Evolutionary conservation across 257 asterid species (phyloP).

Genomic region (Ligustrum vulgare): DNA sequence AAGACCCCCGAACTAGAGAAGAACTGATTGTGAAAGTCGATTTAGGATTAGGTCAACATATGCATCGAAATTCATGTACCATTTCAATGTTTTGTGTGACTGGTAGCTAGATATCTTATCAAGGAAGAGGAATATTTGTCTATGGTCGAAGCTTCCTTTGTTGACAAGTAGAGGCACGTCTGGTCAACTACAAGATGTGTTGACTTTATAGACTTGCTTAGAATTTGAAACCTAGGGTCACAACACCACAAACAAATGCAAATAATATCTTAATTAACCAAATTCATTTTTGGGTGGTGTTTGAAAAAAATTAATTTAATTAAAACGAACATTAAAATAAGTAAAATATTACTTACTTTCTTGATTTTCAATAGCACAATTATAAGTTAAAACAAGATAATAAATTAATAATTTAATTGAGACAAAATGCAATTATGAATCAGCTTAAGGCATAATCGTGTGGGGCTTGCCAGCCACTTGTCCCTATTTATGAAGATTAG

Average conservation of each 20-base stretch:
- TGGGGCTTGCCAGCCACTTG: constrained; percentile 5
- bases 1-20: background rate
- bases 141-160: background rate
- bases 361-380: background rate
- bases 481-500: background rate
- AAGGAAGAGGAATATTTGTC: constrained; percentile 1
- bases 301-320: background rate
- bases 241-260: background rate
- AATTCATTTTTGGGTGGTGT: background rate
- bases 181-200: background rate
- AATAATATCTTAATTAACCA: background rate
- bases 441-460: background rate
- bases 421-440: constrained; percentile 1
- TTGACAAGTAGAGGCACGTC: background rate
- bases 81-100: background rate
- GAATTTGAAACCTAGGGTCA: background rate
- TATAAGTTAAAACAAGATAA: background rate
- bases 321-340: background rate
- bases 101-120: constrained; percentile 8
- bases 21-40: background rate
- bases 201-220: background rate
- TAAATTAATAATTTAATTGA: background rate
- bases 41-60: background rate
- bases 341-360: constrained; percentile 3
- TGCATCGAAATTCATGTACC: background rate